Conservation (phyloP, 2,329 filamentous ascomycete species). For the Ophiognomonia clavigignenti-juglandacearum region DNA sequence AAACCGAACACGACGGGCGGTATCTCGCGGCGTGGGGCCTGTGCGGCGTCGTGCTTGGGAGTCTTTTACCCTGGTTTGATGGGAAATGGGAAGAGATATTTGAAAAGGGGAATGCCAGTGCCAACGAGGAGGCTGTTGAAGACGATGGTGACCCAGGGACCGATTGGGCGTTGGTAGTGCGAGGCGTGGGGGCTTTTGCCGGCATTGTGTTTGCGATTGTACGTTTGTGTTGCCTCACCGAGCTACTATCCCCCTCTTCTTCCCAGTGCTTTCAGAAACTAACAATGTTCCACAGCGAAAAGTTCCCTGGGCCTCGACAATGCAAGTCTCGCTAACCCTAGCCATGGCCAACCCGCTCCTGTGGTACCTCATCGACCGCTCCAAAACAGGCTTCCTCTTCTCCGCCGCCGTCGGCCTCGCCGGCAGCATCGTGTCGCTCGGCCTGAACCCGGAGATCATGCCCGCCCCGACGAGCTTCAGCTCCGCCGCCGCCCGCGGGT, state of each 20-base stretch:
- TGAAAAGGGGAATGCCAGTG: conserved; percentile 24
- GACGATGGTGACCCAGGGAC: conserved; percentile 37
- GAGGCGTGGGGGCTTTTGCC: conserved; percentile 56
- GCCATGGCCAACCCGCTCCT: conserved; percentile 87
- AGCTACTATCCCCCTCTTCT: neutral
- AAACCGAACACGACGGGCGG: conserved; percentile 46
- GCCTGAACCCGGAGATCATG: conserved; percentile 73
- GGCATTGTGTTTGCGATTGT: conserved; percentile 70
- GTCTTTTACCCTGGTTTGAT: conserved; percentile 80
- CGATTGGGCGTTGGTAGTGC: conserved; percentile 67
- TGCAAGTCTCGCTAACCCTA: conserved; percentile 87
- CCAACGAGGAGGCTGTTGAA: conserved; percentile 23
- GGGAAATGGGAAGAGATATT: conserved; percentile 60
- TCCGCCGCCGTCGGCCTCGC: conserved; percentile 67
- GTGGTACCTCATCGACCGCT: conserved; percentile 95
- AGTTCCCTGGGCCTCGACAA: conserved; percentile 86
- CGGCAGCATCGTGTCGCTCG: conserved; percentile 70
- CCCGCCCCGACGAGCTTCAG: conserved; percentile 55
- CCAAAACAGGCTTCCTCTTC: conserved; percentile 76
- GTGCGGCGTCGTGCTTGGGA: conserved; percentile 72
- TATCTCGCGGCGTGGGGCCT: conserved; percentile 81
- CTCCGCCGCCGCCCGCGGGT: too few species aligned
- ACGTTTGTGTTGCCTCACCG: conserved; percentile 41
- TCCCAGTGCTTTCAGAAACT: neutral
- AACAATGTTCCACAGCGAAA: conserved; percentile 58